phyloP scores from a whole-genome alignment of 1,139 yeast species.

The Magnusiomyces magnusii region DNA sequence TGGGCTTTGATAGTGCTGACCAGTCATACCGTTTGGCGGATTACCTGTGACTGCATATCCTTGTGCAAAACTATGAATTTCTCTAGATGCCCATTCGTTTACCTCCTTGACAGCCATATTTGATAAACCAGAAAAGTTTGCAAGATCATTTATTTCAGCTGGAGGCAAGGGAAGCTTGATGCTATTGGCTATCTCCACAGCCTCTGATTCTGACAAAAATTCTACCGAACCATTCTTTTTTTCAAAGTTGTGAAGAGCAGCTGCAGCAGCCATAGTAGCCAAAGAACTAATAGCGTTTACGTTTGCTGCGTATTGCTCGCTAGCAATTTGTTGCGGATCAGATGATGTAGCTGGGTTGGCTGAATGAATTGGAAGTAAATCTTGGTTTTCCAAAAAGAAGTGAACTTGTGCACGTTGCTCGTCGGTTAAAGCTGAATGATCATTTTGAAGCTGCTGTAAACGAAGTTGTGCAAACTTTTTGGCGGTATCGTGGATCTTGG shows the following conservation, averaged over 20 bases:
- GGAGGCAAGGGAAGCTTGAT: neutral
- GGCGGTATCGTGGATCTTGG: constrained; percentile 15
- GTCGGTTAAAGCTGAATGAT: constrained; percentile 2
- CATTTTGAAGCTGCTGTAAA: constrained; percentile 4
- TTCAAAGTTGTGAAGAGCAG: constrained; percentile 4
- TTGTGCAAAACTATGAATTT: neutral
- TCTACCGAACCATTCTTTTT: neutral
- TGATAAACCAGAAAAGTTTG: neutral
- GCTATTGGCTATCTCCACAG: neutral
- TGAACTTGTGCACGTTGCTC: constrained; percentile 8
- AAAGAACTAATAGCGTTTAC: constrained; percentile 5
- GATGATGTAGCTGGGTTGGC: neutral
- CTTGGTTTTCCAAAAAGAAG: neutral
- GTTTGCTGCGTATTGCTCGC: constrained; percentile 1
- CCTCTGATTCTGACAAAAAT: neutral
- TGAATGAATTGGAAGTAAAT: neutral
- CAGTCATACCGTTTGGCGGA: neutral
- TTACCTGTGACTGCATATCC: neutral
- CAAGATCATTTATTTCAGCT: neutral
- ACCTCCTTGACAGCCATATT: neutral
- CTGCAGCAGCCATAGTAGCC: constrained; percentile 6
- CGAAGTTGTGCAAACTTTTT: constrained; percentile 4
- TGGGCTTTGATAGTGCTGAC: neutral
- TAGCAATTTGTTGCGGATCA: neutral
- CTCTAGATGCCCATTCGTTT: neutral